Evolutionary conservation across 2,329 filamentous ascomycete species (phyloP).

Genomic region (Thelonectria olida): DNA sequence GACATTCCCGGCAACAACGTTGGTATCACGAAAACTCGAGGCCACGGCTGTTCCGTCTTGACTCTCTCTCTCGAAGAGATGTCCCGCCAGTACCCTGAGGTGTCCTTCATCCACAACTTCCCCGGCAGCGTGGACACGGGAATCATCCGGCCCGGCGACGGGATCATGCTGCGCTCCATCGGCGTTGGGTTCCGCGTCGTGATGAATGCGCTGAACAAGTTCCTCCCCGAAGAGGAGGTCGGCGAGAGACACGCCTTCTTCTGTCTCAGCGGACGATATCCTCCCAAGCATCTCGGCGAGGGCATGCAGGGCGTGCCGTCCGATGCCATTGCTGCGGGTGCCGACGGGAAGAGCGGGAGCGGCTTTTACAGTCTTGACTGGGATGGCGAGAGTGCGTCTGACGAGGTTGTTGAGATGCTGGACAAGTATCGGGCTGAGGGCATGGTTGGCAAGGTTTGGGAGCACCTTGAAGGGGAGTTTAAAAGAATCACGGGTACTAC

Average conservation of each 20-base stretch:
- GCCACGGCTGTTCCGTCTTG: constrained; percentile 33
- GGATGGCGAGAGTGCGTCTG: constrained; percentile 31
- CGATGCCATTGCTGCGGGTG: constrained; percentile 22
- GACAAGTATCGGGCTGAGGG: constrained; percentile 28
- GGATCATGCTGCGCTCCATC: constrained; percentile 25
- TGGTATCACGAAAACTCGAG: constrained; percentile 30
- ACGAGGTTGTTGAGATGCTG: constrained; percentile 25
- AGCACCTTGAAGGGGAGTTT: constrained; percentile 37
- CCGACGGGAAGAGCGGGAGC: constrained; percentile 31
- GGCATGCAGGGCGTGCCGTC: neutral
- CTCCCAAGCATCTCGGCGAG: constrained; percentile 6
- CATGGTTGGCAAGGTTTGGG: constrained; percentile 33
- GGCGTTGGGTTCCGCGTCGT: constrained; percentile 26
- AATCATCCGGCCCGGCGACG: constrained; percentile 32
- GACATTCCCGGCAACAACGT: constrained; percentile 37
- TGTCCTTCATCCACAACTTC: constrained; percentile 44
- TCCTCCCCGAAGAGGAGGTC: constrained; percentile 31
- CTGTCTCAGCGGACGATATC: constrained; percentile 33
- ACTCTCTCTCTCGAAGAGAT: constrained; percentile 40
- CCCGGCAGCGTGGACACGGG: constrained; percentile 42
- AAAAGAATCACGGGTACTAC: constrained; percentile 26
- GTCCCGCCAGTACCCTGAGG: constrained; percentile 29
- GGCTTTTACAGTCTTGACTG: constrained; percentile 39
- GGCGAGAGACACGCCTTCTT: constrained; percentile 39
- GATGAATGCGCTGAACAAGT: constrained; percentile 11